Conservation (phyloP, 345 rosid species). For the Pistacia atlantica region DNA sequence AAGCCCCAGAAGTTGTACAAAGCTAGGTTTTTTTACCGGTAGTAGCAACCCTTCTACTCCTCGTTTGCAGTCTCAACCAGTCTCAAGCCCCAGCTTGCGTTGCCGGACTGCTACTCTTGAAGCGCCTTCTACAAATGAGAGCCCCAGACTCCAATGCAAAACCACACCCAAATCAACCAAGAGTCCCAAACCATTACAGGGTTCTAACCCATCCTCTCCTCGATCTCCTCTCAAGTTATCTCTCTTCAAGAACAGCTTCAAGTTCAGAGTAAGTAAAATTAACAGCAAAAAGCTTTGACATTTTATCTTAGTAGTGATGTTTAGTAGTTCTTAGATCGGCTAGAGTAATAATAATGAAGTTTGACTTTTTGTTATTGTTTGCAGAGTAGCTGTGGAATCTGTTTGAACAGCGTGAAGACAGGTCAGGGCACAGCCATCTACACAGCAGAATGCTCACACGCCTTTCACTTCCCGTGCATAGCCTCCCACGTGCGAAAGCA, state of each 20-base stretch:
- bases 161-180: constrained; percentile 30
- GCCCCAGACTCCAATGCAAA: constrained; percentile 41
- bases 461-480: constrained; percentile 85
- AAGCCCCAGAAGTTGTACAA: constrained; percentile 55
- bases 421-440: constrained; percentile 84
- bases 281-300: background rate
- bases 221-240: constrained; percentile 78
- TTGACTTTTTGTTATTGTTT: background rate
- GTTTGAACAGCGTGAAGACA: constrained; percentile 69
- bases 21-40: constrained; percentile 56
- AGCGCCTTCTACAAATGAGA: constrained; percentile 31
- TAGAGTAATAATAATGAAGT: background rate
- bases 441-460: constrained; percentile 87
- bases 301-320: background rate
- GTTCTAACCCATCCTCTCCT: constrained; percentile 71
- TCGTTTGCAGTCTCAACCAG: constrained; percentile 36
- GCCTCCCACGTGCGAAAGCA: constrained; percentile 59
- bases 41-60: constrained; percentile 75
- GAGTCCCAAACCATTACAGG: constrained; percentile 27
- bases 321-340: background rate
- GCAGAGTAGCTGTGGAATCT: constrained; percentile 78
- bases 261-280: constrained; percentile 64
- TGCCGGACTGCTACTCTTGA: constrained; percentile 43
- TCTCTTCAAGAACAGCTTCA: constrained; percentile 75
- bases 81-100: constrained; percentile 47